phyloP scores from a whole-genome alignment of 2,329 filamentous ascomycete species.

The Cercospora sojina region DNA sequence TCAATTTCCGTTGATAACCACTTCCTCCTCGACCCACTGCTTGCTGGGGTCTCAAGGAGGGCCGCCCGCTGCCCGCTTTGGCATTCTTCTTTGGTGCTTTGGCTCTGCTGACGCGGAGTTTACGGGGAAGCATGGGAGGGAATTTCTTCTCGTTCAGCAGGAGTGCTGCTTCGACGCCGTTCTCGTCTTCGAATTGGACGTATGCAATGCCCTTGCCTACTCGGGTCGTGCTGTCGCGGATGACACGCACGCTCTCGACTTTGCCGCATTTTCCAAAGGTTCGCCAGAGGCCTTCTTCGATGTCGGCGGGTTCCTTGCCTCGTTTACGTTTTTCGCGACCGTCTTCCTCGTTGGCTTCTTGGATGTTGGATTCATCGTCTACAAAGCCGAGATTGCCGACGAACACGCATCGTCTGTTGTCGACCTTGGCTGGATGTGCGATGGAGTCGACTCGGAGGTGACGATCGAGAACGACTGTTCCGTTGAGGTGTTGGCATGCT shows the following conservation, averaged over 20 bases:
- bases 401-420: slow-evolving; percentile 89
- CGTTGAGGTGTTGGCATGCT: slow-evolving; percentile 77
- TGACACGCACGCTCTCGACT: slow-evolving; percentile 89
- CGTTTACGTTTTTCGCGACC: slow-evolving; percentile 64
- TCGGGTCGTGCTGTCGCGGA: slow-evolving; percentile 83
- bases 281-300: slow-evolving; percentile 90
- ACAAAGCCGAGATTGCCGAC: slow-evolving; percentile 96
- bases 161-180: slow-evolving; percentile 86
- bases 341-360: slow-evolving; percentile 60
- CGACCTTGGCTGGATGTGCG: slow-evolving; percentile 77
- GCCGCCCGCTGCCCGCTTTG: slow-evolving; percentile 36
- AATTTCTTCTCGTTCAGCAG: slow-evolving; percentile 88
- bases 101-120: slow-evolving; percentile 81
- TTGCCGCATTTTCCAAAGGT: slow-evolving; percentile 74
- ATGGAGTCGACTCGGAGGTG: slow-evolving; percentile 90
- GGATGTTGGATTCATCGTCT: slow-evolving; percentile 77
- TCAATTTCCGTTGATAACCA: slow-evolving; percentile 68
- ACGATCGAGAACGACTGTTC: slow-evolving; percentile 76
- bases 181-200: slow-evolving; percentile 88
- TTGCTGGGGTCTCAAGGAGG: slow-evolving; percentile 26
- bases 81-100: slow-evolving; percentile 63
- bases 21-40: slow-evolving; percentile 9
- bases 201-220: slow-evolving; percentile 98
- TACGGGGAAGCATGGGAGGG: slow-evolving; percentile 86
- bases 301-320: slow-evolving; percentile 70